Percentiles rank a stretch among this genome's conserved stretches.
These are phyloP conservation scores for Globisporangium parvum DNA, from an alignment of 352 stramenopile species.

Conservation along the genomic window DNA sequence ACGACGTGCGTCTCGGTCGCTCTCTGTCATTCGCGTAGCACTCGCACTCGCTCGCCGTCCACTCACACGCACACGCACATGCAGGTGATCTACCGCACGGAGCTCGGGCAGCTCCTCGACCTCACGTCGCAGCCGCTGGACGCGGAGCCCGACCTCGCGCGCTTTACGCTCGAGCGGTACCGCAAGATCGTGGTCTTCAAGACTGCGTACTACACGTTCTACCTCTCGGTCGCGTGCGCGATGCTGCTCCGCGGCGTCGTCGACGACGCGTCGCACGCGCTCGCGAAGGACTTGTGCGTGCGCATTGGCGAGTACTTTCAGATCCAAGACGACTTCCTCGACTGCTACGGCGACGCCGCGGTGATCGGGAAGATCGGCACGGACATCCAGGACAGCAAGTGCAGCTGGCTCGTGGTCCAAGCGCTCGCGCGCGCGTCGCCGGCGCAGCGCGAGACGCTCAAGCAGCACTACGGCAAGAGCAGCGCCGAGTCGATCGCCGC, in stretches of 20 bases:
- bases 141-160: constrained; percentile 72
- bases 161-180: constrained; percentile 93
- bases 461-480: constrained; percentile 92
- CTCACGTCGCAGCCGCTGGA: constrained; percentile 87
- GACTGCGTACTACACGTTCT: constrained; percentile 99
- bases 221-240: constrained; percentile 91
- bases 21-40: background rate
- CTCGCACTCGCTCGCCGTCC: too few species aligned
- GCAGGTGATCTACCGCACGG: constrained; percentile 96
- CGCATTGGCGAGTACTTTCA: constrained; percentile 99
- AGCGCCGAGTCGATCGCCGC: constrained; percentile 66
- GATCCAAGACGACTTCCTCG: constrained; percentile 98
- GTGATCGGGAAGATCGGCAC: constrained; percentile 95
- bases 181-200: constrained; percentile 97
- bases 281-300: constrained; percentile 93
- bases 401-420: constrained; percentile 97
- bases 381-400: constrained; percentile 99
- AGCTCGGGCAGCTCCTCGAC: constrained; percentile 94
- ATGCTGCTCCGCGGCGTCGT: constrained; percentile 87
- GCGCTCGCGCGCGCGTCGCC: constrained; percentile 72
- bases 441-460: constrained; percentile 76
- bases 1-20: constrained; percentile 50
- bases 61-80: too few species aligned
- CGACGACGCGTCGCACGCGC: constrained; percentile 62
- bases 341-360: constrained; percentile 94